Evolutionary conservation across 1,139 yeast genomes (phyloP).

Genomic region (Pichia cactophila): DNA sequence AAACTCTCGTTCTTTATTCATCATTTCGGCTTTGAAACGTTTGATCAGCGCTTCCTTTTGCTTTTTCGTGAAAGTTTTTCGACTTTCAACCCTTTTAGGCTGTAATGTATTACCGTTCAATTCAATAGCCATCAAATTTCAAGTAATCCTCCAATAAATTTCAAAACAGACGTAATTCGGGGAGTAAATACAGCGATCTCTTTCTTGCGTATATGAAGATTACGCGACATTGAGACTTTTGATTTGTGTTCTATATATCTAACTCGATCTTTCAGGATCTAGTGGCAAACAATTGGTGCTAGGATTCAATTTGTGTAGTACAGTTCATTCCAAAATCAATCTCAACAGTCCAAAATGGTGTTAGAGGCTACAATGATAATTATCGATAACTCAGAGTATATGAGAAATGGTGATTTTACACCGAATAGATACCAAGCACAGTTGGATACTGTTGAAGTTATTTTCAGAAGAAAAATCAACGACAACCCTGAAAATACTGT

Average conservation of each 20-base stretch:
- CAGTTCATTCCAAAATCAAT: neutral
- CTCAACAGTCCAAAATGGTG: slow-evolving; percentile 46
- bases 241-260: neutral
- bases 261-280: no score
- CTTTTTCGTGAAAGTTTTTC: slow-evolving; percentile 25
- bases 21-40: slow-evolving; percentile 22
- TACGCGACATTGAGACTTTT: neutral
- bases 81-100: neutral
- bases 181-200: neutral
- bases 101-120: neutral
- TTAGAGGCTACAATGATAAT: slow-evolving; percentile 95
- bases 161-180: neutral
- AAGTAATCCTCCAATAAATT: no score
- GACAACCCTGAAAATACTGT: slow-evolving; percentile 93
- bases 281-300: neutral
- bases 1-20: slow-evolving; percentile 24
- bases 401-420: slow-evolving; percentile 91
- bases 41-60: slow-evolving; percentile 35
- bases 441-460: slow-evolving; percentile 80
- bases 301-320: neutral
- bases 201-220: neutral
- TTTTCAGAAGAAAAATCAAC: slow-evolving; percentile 79
- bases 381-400: slow-evolving; percentile 91
- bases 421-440: slow-evolving; percentile 91
- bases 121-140: neutral